Conservation (phyloP, 352 stramenopile species). For the Globisporangium paroecandrum region DNA sequence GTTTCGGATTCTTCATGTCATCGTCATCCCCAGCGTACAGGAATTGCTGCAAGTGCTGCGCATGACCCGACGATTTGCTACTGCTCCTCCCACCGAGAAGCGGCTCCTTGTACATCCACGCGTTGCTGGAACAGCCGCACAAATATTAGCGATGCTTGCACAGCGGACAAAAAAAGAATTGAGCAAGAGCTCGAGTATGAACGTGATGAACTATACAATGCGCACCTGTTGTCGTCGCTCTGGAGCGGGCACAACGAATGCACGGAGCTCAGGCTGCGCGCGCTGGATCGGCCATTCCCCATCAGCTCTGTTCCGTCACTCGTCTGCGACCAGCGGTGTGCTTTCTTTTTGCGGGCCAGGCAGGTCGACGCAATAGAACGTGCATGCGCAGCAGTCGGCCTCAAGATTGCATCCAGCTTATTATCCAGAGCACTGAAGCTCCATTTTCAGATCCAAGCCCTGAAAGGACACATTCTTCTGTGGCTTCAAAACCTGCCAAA, state of each 20-base stretch:
- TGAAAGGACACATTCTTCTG: too few relatives aligned
- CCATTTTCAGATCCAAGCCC: too few relatives aligned
- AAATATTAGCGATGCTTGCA: background rate
- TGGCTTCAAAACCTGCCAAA: too few relatives aligned
- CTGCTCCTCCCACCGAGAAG: conserved; percentile 31
- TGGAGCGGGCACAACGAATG: conserved; percentile 28
- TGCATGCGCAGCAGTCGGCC: too few relatives aligned
- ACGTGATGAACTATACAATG: background rate
- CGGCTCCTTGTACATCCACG: conserved; percentile 50
- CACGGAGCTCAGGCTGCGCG: conserved; percentile 24
- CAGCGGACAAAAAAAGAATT: background rate
- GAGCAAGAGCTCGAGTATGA: too few relatives aligned
- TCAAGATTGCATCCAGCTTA: too few relatives aligned
- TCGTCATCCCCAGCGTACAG: background rate
- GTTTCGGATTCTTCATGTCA: conserved; percentile 1
- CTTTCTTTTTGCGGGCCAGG: too few relatives aligned
- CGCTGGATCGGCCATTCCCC: conserved; percentile 38
- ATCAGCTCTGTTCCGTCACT: conserved; percentile 17
- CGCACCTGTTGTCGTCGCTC: conserved; percentile 19
- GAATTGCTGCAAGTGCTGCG: conserved; percentile 11
- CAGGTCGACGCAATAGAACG: too few relatives aligned
- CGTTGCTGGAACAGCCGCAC: conserved; percentile 10
- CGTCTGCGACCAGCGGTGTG: too few relatives aligned
- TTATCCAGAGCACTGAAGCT: too few relatives aligned
- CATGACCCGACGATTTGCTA: background rate